Base-by-base conservation (phyloP, 441 rosid species). In the Eutrema salsugineum region DNA sequence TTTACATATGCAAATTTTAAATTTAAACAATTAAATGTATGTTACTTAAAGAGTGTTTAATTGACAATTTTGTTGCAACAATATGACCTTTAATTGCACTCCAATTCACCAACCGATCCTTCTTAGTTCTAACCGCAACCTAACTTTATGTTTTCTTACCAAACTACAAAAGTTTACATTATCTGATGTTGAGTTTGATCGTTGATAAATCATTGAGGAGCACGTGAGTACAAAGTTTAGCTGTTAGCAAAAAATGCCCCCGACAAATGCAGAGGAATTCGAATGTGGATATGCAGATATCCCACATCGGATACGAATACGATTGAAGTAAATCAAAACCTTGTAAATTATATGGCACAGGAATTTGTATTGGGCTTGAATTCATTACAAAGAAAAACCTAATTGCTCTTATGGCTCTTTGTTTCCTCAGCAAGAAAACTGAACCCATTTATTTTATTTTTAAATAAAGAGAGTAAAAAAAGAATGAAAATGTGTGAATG, bases 1-100 rank as follows among this genome's bases (percentile, higher is more conserved):
- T 2, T 51, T 15, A 15, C 40, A 15, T 22, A 55, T 33, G 24
- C 1, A 54, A 9, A 32, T 0, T 5, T 11, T 0, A 47, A 47
- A 11, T 22, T 35, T 17, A 32, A 11, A 2, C 32, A 46, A 8
- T 14, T 35, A 63, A 17, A 17, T 57, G 30, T 11, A 57, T 10
- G 47, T 69, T 35, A 58, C 57, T 47, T 69, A 35, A 39, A 24
- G 50, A 66, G n/a, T 38, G 70, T 11, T 48, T 56, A 46, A 53
- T 14, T 17, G 48, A 36, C 24, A 69, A 46, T 58, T 2, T 24
- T 24, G 49, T 50, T 59, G 66, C 59, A 70, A 70, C 49, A 44
- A 36, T 40, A 40, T 48, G 32, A 59, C 12, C 67, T 59, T 70
- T 70, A 16, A 46, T 59, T 70, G 59, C 66, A 59, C 36, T 58